Evolutionary conservation across 495 filamentous ascomycete species (phyloP).

Genomic region (Entonaema liquescens): DNA sequence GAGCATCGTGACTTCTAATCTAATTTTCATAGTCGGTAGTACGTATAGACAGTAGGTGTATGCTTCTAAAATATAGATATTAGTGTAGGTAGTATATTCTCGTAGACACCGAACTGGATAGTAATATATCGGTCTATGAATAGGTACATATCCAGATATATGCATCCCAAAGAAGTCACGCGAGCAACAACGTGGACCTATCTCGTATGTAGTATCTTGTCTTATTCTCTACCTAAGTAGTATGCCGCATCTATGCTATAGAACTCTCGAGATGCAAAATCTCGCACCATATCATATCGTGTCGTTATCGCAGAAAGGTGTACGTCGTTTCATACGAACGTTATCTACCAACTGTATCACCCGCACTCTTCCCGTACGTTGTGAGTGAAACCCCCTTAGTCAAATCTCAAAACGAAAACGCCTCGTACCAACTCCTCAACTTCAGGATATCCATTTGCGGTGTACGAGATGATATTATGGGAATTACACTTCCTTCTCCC

Average conservation of each 20-base stretch:
- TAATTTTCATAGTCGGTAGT: too few relatives aligned
- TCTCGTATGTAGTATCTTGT: background rate
- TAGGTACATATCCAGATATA: background rate
- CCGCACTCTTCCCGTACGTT: background rate
- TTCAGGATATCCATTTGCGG: slow-evolving; percentile 9
- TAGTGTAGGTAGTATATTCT: background rate
- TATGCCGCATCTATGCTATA: slow-evolving; percentile 27
- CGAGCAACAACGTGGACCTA: background rate
- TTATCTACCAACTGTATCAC: slow-evolving; percentile 12
- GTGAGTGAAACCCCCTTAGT: background rate
- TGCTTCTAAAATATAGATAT: background rate
- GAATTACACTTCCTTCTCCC: background rate
- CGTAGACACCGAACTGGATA: background rate
- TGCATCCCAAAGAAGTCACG: background rate
- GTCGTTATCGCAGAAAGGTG: slow-evolving; percentile 7
- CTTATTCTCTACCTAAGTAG: slow-evolving; percentile 22
- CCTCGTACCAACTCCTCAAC: slow-evolving; percentile 9
- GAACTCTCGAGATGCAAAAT: slow-evolving; percentile 6
- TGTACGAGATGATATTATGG: background rate
- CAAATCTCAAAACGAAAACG: slow-evolving; percentile 16
- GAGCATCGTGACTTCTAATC: background rate
- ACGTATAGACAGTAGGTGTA: background rate
- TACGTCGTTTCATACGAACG: slow-evolving; percentile 34
- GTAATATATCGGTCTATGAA: too few relatives aligned
- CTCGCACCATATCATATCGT: slow-evolving; percentile 1